Conservation (phyloP, 768 basidiomycete species). For the Kwoniella bestiolae region DNA sequence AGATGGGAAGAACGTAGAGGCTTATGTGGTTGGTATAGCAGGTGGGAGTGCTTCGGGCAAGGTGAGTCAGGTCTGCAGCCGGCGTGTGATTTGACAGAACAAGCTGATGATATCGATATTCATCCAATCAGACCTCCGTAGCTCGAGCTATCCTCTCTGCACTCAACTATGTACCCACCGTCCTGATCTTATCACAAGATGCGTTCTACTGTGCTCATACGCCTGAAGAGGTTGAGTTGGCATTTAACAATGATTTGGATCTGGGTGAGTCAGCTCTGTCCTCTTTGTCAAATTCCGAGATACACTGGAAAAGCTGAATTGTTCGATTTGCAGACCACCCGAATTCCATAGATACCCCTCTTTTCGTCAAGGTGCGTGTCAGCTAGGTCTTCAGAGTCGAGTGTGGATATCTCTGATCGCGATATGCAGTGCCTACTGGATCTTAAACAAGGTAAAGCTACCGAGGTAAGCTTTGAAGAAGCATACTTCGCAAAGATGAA, state of each 20-base stretch:
- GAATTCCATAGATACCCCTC: constrained; percentile 84
- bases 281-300: not conserved
- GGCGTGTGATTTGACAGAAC: too few relatives aligned
- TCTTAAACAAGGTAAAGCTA: constrained; percentile 77
- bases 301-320: constrained; percentile 60
- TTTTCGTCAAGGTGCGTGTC: constrained; percentile 73
- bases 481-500: not conserved
- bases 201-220: constrained; percentile 87
- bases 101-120: too few relatives aligned
- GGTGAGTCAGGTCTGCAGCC: too few relatives aligned
- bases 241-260: constrained; percentile 69
- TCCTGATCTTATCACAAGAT: constrained; percentile 85
- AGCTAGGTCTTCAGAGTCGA: not conserved
- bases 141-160: constrained; percentile 57
- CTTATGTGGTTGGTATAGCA: constrained; percentile 60
- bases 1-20: constrained; percentile 56
- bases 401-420: not conserved
- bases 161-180: constrained; percentile 60
- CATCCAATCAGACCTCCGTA: constrained; percentile 56
- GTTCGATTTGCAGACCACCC: constrained; percentile 79
- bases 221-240: constrained; percentile 78
- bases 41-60: constrained; percentile 60
- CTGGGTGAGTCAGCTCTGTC: constrained; percentile 25
- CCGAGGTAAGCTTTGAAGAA: constrained; percentile 44
- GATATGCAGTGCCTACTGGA: constrained; percentile 74